Evolutionary conservation across 2,329 filamentous ascomycete genomes (phyloP), one percentile per base, ranked within the genome.

Genomic region (Elsinoe batatas): DNA sequence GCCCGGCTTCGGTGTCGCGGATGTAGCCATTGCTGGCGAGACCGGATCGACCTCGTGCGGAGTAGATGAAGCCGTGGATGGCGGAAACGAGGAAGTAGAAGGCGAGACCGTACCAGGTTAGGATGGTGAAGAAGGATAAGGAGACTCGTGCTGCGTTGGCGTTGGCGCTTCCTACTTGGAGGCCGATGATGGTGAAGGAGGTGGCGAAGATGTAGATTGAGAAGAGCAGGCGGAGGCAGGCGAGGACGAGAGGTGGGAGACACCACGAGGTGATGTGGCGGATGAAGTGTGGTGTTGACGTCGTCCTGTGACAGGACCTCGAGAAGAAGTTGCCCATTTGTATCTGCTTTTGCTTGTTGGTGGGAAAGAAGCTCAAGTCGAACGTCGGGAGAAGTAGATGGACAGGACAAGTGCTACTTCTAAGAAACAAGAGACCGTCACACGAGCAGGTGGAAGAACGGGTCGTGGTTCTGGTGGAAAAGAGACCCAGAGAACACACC

Each of bases 231-330:
- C 84, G 82, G 51, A 79, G 66, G 53, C 67, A 71, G 61, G 81
- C 83, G 47, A 91, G 76, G 1, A 77, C 63, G 63, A 77, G 77
- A 0, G 88, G 85, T 20, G 81, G 70, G n/a, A 94, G 70, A 7
- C 91, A 69, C 87, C 88, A 94, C 12, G 88, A 94, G 13, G 88
- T 93, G 68, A 83, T 81, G 71, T 87, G 90, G 57, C 84, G 81
- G 22, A 56, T 53, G 46, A 60, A 58, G 53, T 62, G 60, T 13
- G 53, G 47, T 2, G 57, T 32, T 5, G 59, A 51, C 10, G 57
- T 61, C 40, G 59, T 56, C 20, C 50, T 20, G 11, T 49, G 35
- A 58, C 60, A 63, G 54, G 49, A 38, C 38, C 49, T 54, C 15
- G 55, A 38, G 54, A 55, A 7, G 26, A 55, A 55, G 53, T 37